These are phyloP conservation scores for Hibiscus trionum DNA, from an alignment of 345 rosid genomes.

Conservation along the genomic window DNA sequence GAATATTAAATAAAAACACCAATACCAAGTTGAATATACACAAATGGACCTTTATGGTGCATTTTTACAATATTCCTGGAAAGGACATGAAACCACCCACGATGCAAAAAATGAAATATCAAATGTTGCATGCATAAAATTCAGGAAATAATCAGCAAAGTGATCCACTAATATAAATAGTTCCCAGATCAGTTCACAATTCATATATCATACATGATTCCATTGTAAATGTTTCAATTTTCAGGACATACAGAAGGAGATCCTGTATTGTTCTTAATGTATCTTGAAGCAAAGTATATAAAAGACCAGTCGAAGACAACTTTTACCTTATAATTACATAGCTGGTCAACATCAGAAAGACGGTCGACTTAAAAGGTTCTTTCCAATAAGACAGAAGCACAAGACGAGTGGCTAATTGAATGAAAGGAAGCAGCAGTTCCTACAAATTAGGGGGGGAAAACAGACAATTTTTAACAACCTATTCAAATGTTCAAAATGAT, in stretches of 20 bases:
- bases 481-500: not conserved
- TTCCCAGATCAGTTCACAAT: not conserved
- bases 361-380: conserved; percentile 52
- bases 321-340: conserved; percentile 38
- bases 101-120: not conserved
- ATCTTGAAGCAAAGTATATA: conserved; percentile 2
- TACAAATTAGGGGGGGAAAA: conserved; percentile 20
- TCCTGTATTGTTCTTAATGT: not conserved
- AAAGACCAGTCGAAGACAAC: conserved; percentile 8
- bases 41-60: not conserved
- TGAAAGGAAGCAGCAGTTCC: conserved; percentile 72
- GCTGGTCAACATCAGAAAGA: conserved; percentile 44
- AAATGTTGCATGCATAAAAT: not conserved
- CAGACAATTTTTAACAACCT: not conserved
- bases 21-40: not conserved
- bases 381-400: conserved; percentile 63
- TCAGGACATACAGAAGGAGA: not conserved
- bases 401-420: conserved; percentile 36
- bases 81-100: not conserved
- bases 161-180: not conserved
- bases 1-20: not conserved
- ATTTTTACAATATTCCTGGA: not conserved
- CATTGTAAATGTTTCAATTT: not conserved
- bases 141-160: not conserved
- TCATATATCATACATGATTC: not conserved